These are phyloP conservation scores for Comarum palustre DNA, from an alignment of 306 rosid genomes.

Conservation along the genomic window DNA sequence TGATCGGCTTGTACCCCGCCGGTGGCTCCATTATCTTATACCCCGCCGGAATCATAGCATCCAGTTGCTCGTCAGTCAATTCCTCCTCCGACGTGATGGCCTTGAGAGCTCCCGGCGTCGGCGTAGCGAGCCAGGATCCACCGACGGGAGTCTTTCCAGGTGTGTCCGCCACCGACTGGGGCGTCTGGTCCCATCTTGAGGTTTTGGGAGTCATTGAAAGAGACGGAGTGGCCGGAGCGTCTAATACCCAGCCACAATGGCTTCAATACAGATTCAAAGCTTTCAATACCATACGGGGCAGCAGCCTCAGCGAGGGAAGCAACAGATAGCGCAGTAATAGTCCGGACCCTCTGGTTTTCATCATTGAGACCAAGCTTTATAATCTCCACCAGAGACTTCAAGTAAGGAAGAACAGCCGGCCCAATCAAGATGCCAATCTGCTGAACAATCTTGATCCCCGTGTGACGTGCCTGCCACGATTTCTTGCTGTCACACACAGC, in stretches of 20 bases:
- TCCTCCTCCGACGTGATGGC: slow-evolving; percentile 60
- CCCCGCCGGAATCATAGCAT: slow-evolving; percentile 72
- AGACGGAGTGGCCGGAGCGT: too few relatives aligned
- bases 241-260: slow-evolving; percentile 93
- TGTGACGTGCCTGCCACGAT: slow-evolving; percentile 93
- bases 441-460: slow-evolving; percentile 93
- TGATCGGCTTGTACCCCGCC: slow-evolving; percentile 57
- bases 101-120: slow-evolving; percentile 58
- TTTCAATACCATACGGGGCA: slow-evolving; percentile 91
- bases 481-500: slow-evolving; percentile 96
- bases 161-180: slow-evolving; percentile 60
- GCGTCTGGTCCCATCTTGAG: slow-evolving; percentile 72
- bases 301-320: slow-evolving; percentile 96
- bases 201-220: too few relatives aligned
- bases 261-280: slow-evolving; percentile 85
- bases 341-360: slow-evolving; percentile 91
- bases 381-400: slow-evolving; percentile 81
- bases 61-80: slow-evolving; percentile 64
- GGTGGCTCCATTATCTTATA: slow-evolving; percentile 70
- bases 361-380: slow-evolving; percentile 82
- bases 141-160: slow-evolving; percentile 72
- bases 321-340: slow-evolving; percentile 80
- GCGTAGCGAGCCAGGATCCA: slow-evolving; percentile 60
- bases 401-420: slow-evolving; percentile 83
- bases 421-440: slow-evolving; percentile 96